Evolutionary conservation across 164 flowering plant species (phyloP), one percentile per base, ranked within the genome.

Genomic region (Hamamelis virginiana): DNA sequence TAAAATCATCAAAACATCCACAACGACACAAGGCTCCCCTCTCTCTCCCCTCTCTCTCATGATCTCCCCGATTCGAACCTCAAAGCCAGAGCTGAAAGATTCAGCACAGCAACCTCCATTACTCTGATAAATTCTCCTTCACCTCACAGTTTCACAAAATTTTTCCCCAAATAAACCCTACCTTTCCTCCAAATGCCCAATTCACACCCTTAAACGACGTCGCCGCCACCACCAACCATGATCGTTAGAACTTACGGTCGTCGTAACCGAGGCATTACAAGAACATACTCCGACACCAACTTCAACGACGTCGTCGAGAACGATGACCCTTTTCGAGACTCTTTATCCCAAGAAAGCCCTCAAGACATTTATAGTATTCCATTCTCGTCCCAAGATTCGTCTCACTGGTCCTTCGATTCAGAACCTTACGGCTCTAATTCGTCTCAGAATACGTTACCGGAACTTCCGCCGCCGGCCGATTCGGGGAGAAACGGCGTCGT

Each of bases 171-270:
- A 33, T 33, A 33, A 33, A 6, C 41, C 41, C 41, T 33, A 33
- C 41, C 41, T 33, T 33, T 33, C 41, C 6, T 33, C 53, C n/a
- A 59, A 72, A 72, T 72, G 69, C 60, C 65, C 33, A 59, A 52
- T 26, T 21, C 67, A 23, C 68, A 66, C 22, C 27, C 57, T 56
- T 6, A 33, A 33, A 33, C 41, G 4, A 2, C 41, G 6, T 2
- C 41, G 5, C 28, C 8, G 1, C 59, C 65, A n/a, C 11, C 22
- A 44, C 12, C 43, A 62, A 75, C 57, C 51, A 94, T 94, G 98
- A 91, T 94, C 21, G 94, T 89, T 18, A 75, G 98, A 43, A 91
- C 91, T 0, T 92, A 94, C 87, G 92, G 87, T 16, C 90, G 97
- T 16, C 85, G 98, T 44, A 85, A 70, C 64, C 80, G 90, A 3